Conservation (phyloP, 2,329 filamentous ascomycete species). For the Microsporum ferrugineum region DNA sequence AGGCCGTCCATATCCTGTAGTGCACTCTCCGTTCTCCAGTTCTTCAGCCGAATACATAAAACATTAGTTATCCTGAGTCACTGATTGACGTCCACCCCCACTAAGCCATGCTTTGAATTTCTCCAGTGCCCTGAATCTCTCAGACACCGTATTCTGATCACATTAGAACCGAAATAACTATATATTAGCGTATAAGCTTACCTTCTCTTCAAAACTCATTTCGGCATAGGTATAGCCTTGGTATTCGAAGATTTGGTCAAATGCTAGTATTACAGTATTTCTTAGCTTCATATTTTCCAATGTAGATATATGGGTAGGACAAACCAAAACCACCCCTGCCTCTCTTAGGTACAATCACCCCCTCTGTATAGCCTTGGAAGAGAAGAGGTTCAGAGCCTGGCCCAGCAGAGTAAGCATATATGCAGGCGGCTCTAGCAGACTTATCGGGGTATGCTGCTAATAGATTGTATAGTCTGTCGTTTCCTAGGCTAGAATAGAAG, state of each 20-base stretch:
- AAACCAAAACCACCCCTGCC: constrained; percentile 73
- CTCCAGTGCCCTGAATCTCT: constrained; percentile 73
- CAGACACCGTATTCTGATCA: constrained; percentile 71
- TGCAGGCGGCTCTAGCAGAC: constrained; percentile 88
- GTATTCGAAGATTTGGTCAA: constrained; percentile 95
- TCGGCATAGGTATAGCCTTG: constrained; percentile 87
- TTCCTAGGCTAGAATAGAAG: constrained; percentile 76
- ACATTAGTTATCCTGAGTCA: neutral
- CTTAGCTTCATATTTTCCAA: neutral
- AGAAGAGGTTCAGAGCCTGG: constrained; percentile 73
- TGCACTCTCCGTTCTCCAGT: neutral
- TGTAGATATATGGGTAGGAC: constrained; percentile 20
- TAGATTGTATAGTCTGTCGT: constrained; percentile 77
- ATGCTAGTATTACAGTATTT: constrained; percentile 46
- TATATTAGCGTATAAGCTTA: constrained; percentile 30
- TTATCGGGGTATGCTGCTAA: constrained; percentile 83
- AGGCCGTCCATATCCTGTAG: too few relatives aligned
- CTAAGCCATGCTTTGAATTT: constrained; percentile 77
- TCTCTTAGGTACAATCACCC: constrained; percentile 73
- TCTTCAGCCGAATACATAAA: neutral
- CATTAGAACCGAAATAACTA: neutral
- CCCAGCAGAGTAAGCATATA: constrained; percentile 81
- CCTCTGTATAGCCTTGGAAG: constrained; percentile 82
- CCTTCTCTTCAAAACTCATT: constrained; percentile 88
- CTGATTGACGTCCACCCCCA: constrained; percentile 17